Base-by-base conservation (phyloP, 371 early-diverging fungal genomes). In the Gilbertella persicaria region DNA sequence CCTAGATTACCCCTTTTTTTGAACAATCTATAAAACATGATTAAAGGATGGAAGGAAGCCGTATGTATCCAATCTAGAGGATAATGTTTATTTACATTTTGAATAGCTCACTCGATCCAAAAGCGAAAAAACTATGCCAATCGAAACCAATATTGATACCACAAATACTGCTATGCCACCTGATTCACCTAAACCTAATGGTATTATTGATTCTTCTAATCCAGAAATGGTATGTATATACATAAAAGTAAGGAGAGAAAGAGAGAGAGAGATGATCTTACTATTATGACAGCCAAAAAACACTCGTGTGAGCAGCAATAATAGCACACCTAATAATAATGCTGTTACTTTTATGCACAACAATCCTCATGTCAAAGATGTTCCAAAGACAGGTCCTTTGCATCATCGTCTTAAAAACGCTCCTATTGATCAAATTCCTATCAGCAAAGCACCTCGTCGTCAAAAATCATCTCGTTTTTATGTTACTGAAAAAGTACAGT, bases 391-490 rank as follows among this genome's bases (percentile, higher is more conserved):
- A 43, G 90, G 88, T 12, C 82, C 91, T 16, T 56, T 91, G 24
- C 85, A 79, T 59, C 58, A 58, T 46, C 76, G 90, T 58, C 63
- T 92, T 42, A 92, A 92, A 57, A 86, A 84, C 51, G 73, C 87
- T 9, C 85, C 89, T 6, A 90, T 89, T 62, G 90, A 91, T 61
- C 76, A 84, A 29, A 89, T 90, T 36, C 90, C 90, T 25, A 79
- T 88, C 66, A 82, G 85, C 65, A 91, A 90, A 75, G 83, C 87
- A 5, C 93, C 93, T 17, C 80, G 88, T 40, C 78, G 93, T 38
- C 91, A 93, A 58, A 76, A 89, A 54, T 91, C 92, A 5, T 91
- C 91, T 6, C 74, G 93, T 25, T 91, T 93, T 63, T 90, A 91
- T 69, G 86, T 89, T 2, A 85, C 88, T 14, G 91, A 88, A 60